Percentiles rank a stretch among this genome's conserved stretches.
These are phyloP conservation scores for Metschnikowia santaceciliae DNA, from an alignment of 805 yeast species.

Conservation along the genomic window DNA sequence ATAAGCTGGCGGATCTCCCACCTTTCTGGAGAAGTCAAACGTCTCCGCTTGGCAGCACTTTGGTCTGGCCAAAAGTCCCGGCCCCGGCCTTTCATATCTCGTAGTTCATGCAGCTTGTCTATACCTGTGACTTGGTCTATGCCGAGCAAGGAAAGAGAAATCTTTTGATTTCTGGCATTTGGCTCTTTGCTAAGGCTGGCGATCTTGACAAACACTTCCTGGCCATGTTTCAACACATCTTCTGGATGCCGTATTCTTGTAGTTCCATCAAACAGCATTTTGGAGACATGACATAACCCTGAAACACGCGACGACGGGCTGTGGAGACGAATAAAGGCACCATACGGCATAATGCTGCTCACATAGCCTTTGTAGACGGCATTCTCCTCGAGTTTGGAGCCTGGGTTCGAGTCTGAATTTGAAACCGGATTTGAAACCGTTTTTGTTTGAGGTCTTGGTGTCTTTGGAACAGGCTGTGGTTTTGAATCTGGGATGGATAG, in stretches of 20 bases:
- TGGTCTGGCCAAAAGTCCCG: slow-evolving; percentile 3
- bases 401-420: not conserved
- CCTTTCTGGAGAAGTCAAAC: slow-evolving; percentile 78
- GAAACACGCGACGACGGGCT: slow-evolving; percentile 28
- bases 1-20: slow-evolving; percentile 88
- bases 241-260: slow-evolving; percentile 52
- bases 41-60: slow-evolving; percentile 22
- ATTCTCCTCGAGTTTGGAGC: not conserved
- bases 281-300: slow-evolving; percentile 79
- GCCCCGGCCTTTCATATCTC: slow-evolving; percentile 13
- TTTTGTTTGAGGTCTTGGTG: not conserved
- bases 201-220: slow-evolving; percentile 64
- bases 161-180: slow-evolving; percentile 17
- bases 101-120: slow-evolving; percentile 24
- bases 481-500: not conserved
- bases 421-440: no score
- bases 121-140: slow-evolving; percentile 69
- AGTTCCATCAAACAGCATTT: slow-evolving; percentile 45
- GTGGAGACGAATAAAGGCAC: slow-evolving; percentile 66
- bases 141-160: slow-evolving; percentile 64
- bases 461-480: not conserved
- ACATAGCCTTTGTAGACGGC: slow-evolving; percentile 60
- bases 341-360: slow-evolving; percentile 58
- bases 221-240: slow-evolving; percentile 53
- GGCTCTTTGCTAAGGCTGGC: slow-evolving; percentile 17